A percentile compares a stretch with the other conserved stretches of the same genome.
These are phyloP conservation scores for Curvularia spicifera DNA, from an alignment of 2,329 filamentous ascomycete species.

Conservation along the genomic window DNA sequence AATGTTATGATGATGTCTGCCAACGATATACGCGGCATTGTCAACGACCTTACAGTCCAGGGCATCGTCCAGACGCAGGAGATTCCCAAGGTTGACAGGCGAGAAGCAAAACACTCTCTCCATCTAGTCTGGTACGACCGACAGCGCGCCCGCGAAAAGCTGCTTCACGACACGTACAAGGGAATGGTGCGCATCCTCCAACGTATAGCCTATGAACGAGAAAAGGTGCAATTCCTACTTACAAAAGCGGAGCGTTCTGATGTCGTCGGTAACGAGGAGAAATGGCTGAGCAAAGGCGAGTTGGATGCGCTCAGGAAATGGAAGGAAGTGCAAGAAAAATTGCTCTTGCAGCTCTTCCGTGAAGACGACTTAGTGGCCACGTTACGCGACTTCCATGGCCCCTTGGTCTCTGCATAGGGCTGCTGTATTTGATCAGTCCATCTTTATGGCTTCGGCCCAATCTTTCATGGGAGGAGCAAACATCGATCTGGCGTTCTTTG, in stretches of 20 bases:
- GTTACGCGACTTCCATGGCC: conserved; percentile 68
- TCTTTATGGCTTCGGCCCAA: not conserved
- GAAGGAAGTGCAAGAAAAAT: conserved; percentile 68
- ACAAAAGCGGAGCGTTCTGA: conserved; percentile 84
- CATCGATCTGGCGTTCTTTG: conserved; percentile 6
- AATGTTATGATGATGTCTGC: conserved; percentile 83
- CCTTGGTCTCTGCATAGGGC: conserved; percentile 33
- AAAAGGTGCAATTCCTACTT: conserved; percentile 73
- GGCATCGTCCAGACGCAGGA: conserved; percentile 93
- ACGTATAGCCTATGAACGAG: conserved; percentile 76
- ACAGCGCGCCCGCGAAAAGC: conserved; percentile 70
- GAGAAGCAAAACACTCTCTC: conserved; percentile 80
- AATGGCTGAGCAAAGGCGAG: conserved; percentile 77
- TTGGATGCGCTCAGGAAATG: conserved; percentile 70
- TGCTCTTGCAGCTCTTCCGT: conserved; percentile 78
- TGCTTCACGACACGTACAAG: conserved; percentile 86
- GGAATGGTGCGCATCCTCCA: conserved; percentile 85
- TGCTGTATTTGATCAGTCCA: not conserved
- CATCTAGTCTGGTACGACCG: conserved; percentile 93
- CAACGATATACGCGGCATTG: conserved; percentile 81
- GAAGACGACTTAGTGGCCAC: conserved; percentile 86
- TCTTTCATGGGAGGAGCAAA: not conserved
- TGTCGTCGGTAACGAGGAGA: conserved; percentile 81
- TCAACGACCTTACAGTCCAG: conserved; percentile 83
- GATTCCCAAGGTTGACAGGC: conserved; percentile 84